Evolutionary conservation across 2,329 filamentous ascomycete genomes (phyloP), one percentile per base, ranked within the genome.

Genomic region (Botrytis fragariae): DNA sequence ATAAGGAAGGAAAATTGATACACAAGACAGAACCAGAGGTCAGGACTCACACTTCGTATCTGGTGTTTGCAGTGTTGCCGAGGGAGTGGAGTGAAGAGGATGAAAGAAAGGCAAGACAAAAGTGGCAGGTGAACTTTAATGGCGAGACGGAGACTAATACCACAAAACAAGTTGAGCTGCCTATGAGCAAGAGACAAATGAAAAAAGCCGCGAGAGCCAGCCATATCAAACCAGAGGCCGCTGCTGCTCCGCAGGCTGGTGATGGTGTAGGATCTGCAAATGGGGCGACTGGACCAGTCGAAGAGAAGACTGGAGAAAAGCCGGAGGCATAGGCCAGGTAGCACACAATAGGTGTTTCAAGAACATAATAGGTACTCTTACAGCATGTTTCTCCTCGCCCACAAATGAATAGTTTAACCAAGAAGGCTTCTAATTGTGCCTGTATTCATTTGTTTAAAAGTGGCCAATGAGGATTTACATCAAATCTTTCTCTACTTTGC

Each of bases 1-100:
- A 91, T 84, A 89, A 92, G 80, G 89, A 95, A 75, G 96, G 96
- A 1, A 88, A 89, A 42, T 80, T 98, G 59, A 87, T 94, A 44
- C 93, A 97, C 79, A 88, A 94, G 37, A 90, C 93, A 0, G 96
- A 99, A 83, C 85, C 90, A 0, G 96, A 99, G 79, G 84, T 98
- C 74, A 98, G 97, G 86, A 96, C 93, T 12, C 96, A 99, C 83
- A 99, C 96, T 0, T 96, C 93, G n/a, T 99, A 99, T 81, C 87
- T 99, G 7, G 92, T 97, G 7, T 99, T 99, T 84, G 96, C 96
- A 0, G 85, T 96, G 4, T 83, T 99, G 74, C 95, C 96, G n/a
- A 87, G 90, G 61, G 91, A 93, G 75, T 99, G 96, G 96, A 91
- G 86, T 0, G 91, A 89, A 51, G 92, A 92, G 74, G 93, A 97